Evolutionary conservation across 306 rosid species (phyloP).

Genomic region (Quercus gilva): DNA sequence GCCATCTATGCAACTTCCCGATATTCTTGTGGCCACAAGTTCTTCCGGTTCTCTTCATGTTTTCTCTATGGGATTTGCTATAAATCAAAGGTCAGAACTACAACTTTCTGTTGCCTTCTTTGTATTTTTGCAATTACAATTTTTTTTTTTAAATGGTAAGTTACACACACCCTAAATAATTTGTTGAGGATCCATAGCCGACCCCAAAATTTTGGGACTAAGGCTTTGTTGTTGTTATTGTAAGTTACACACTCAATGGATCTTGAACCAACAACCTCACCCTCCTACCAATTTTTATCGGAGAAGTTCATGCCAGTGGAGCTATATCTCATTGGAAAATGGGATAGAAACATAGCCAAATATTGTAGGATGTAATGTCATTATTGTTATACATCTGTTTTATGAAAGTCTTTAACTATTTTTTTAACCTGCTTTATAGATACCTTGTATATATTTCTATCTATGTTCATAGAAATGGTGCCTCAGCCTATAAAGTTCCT

Average conservation of each 20-base stretch:
- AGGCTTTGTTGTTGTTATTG: too few species aligned
- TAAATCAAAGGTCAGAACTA: slow-evolving; percentile 60
- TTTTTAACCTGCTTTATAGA: background rate
- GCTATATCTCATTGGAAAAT: too few species aligned
- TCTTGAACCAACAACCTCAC: too few species aligned
- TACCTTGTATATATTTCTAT: background rate
- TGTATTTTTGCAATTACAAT: background rate
- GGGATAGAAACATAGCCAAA: background rate
- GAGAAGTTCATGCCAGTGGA: too few species aligned
- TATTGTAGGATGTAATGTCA: background rate
- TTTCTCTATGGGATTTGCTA: slow-evolving; percentile 69
- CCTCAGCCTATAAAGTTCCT: too few species aligned
- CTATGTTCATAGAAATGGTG: too few species aligned
- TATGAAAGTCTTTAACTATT: background rate
- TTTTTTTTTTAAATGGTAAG: too few species aligned
- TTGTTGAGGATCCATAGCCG: too few species aligned
- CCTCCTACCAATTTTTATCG: too few species aligned
- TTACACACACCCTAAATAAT: too few species aligned
- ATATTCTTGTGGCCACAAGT: slow-evolving; percentile 86
- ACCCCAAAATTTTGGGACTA: too few species aligned
- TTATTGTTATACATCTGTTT: background rate
- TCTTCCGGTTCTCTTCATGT: slow-evolving; percentile 92
- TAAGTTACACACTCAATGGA: too few species aligned
- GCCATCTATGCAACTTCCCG: slow-evolving; percentile 73
- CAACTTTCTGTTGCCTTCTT: slow-evolving; percentile 10